Conservation (phyloP, 352 stramenopile genomes). For the Pythium volutum region DNA sequence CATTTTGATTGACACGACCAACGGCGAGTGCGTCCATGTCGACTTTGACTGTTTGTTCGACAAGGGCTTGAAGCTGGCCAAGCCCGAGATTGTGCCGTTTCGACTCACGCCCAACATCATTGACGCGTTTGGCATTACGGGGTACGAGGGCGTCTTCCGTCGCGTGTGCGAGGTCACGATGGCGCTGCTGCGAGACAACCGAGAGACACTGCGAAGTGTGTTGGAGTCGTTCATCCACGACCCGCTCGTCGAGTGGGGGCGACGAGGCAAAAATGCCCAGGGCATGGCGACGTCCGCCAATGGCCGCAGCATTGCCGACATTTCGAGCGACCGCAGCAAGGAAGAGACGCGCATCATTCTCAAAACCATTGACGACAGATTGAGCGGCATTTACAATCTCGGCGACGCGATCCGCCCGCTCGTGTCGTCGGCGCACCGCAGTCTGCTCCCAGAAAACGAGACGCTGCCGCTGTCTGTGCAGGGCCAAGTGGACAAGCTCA, state of each 20-base stretch:
- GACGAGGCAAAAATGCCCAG: slow-evolving; percentile 68
- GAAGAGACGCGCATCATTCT: slow-evolving; percentile 86
- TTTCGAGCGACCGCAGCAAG: slow-evolving; percentile 76
- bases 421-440: slow-evolving; percentile 65
- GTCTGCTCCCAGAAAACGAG: slow-evolving; percentile 71
- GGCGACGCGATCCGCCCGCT: slow-evolving; percentile 68
- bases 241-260: slow-evolving; percentile 91
- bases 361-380: slow-evolving; percentile 88
- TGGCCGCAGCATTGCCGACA: slow-evolving; percentile 40
- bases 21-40: slow-evolving; percentile 98
- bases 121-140: slow-evolving; percentile 98
- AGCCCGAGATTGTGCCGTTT: slow-evolving; percentile 99
- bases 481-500: slow-evolving; percentile 93
- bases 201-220: slow-evolving; percentile 96
- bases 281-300: slow-evolving; percentile 28
- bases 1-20: slow-evolving; percentile 97
- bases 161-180: slow-evolving; percentile 91
- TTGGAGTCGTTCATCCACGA: slow-evolving; percentile 99
- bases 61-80: slow-evolving; percentile 96
- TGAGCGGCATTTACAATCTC: slow-evolving; percentile 93
- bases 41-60: slow-evolving; percentile 99
- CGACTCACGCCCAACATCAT: slow-evolving; percentile 99
- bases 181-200: slow-evolving; percentile 93
- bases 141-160: slow-evolving; percentile 94
- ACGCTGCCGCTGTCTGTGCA: slow-evolving; percentile 91